These are phyloP conservation scores for Paramecium octaurelia DNA, from an alignment of 73 alveolate species.

Conservation along the genomic window DNA sequence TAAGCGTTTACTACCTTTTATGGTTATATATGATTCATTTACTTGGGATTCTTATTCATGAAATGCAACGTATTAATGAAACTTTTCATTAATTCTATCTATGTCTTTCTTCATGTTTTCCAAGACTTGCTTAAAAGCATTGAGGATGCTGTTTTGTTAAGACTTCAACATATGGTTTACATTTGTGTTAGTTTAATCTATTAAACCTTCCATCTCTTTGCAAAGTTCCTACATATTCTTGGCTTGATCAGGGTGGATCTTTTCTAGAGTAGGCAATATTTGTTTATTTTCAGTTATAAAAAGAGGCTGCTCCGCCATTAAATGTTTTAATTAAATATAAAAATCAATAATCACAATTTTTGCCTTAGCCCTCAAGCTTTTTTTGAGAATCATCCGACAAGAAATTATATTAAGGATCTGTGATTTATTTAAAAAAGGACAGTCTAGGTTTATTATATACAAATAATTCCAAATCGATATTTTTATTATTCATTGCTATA, in stretches of 20 bases:
- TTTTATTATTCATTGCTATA: neutral
- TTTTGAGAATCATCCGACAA: neutral
- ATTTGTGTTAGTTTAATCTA: neutral
- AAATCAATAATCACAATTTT: neutral
- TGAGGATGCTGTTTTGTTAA: neutral
- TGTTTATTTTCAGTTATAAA: constrained; percentile 31
- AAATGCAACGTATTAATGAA: constrained; percentile 25
- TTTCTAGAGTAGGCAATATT: neutral
- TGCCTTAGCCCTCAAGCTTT: neutral
- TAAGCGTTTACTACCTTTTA: neutral
- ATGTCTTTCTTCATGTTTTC: neutral
- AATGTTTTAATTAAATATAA: neutral
- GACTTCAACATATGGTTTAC: neutral
- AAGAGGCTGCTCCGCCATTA: neutral
- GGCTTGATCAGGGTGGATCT: neutral
- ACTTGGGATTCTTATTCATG: constrained; percentile 40
- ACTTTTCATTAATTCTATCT: neutral
- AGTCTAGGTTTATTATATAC: neutral
- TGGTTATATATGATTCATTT: neutral
- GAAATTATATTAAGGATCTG: neutral
- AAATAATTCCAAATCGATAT: neutral
- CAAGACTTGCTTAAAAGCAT: neutral
- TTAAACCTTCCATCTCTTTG: constrained; percentile 38
- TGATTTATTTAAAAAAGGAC: neutral
- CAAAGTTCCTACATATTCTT: neutral